Evolutionary conservation across 306 rosid species (phyloP), one percentile per base, ranked within the genome.

Genomic region (Lablab purpureus): DNA sequence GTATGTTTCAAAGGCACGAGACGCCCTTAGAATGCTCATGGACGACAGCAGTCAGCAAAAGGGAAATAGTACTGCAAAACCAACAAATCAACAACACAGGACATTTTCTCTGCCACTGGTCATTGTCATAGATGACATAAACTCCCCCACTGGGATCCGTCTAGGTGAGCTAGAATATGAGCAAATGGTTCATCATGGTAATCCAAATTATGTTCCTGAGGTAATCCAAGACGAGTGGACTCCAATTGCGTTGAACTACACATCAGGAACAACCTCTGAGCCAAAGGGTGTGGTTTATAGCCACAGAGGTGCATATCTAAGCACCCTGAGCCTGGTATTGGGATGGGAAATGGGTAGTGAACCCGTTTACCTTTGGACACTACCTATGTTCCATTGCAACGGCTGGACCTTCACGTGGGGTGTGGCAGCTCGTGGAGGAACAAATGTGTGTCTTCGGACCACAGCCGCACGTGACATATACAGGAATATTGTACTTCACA

Each of bases 401-500:
- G 99, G 99, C 0, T 94, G 99, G 99, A 94, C 99, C 19, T 94
- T 94, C 88, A 86, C 97, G 0, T 94, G 99, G 99, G 99, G 99
- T 0, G 84, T 91, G 10, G 99, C 97, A 0, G 99, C 99, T 0
- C 92, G 99, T 0, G 99, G 99, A 0, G 99, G 99, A 0, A 92
- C 97, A 1, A 94, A 91, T 14, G 72, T 94, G 4, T 94, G 99
- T 58, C 83, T 94, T 45, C 84, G 99, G 7, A 87, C 83, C 81
- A 65, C 86, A 2, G 41, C 82, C 0, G 97, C 99, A 1, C 2
- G 5, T 9, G 88, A 94, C 66, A 94, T 94, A 17, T 89, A 87
- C 80, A 78, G 79, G 0, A 91, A 69, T 83, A 85, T 94, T 12
- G 66, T 46, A 5, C 36, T 70, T 32, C 93, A 92, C 62, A 69